Evolutionary conservation across 352 stramenopile genomes (phyloP).

Genomic region (Globisporangium irregulare): DNA sequence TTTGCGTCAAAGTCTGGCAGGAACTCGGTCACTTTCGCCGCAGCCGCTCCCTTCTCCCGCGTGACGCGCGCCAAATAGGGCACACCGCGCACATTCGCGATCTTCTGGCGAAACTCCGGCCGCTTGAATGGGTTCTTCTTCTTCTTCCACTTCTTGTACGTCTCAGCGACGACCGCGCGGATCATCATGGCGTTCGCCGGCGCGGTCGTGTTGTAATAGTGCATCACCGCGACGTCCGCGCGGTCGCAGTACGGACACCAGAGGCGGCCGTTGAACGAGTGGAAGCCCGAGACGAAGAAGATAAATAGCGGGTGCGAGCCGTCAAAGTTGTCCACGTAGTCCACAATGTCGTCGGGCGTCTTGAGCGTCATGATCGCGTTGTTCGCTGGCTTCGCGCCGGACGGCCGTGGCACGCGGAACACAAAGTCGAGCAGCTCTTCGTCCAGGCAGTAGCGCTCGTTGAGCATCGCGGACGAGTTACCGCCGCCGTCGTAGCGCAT

Average conservation of each 20-base stretch:
- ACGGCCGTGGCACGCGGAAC: constrained; percentile 51
- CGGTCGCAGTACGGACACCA: constrained; percentile 84
- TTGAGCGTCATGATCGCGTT: constrained; percentile 56
- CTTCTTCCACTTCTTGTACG: constrained; percentile 73
- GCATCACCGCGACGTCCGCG: constrained; percentile 60
- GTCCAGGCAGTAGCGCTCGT: constrained; percentile 65
- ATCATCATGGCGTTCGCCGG: constrained; percentile 53
- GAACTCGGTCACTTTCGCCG: constrained; percentile 45
- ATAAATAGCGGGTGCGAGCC: constrained; percentile 72
- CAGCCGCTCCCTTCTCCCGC: constrained; percentile 36
- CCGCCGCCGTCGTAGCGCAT: constrained; percentile 76
- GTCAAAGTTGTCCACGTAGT: constrained; percentile 58
- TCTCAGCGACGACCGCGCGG: constrained; percentile 45
- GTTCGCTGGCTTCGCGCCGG: constrained; percentile 28
- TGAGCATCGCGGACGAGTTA: constrained; percentile 67
- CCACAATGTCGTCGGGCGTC: constrained; percentile 35
- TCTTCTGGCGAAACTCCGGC: constrained; percentile 49
- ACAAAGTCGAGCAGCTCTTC: constrained; percentile 64
- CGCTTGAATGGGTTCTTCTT: constrained; percentile 72
- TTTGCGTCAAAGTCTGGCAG: constrained; percentile 35
- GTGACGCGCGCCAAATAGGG: constrained; percentile 59
- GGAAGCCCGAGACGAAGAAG: constrained; percentile 70
- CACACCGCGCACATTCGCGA: constrained; percentile 56
- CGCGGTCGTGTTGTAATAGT: constrained; percentile 78
- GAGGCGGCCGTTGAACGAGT: constrained; percentile 74